Base-by-base conservation (phyloP, 495 filamentous ascomycete species). In the Apodospora peruviana region DNA sequence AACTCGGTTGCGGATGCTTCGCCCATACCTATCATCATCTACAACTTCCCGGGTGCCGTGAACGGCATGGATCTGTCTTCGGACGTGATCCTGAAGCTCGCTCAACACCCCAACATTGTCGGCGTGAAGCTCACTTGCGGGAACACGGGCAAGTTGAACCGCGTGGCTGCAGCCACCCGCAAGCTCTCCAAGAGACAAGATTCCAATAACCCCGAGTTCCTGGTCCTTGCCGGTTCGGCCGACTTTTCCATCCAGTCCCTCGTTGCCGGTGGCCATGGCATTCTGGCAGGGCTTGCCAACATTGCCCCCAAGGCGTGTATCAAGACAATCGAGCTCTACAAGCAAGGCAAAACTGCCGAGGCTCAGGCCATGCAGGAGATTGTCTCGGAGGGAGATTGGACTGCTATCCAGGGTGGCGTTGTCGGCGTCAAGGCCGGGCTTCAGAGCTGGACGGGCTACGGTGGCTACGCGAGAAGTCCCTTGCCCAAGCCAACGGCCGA, bases 121-220 rank as follows among this genome's bases (percentile, higher is more conserved):
- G 90, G 90, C 42, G 85, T 85, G 61, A 96, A 96, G 73, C 76
- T 95, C 43, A 96, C 90, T 4, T 96, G 90, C 65, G 90, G 89
- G 40, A 95, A 96, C 68, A 95, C 91, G 16, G 90, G 90, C 45
- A 96, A 96, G 67, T 75, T 96, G 43, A 83, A 81, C 57, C 81
- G 90, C 47, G 78, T 96, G 38, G 87, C 82, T 3, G 87, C 94
- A 44, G 80, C 82, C 45, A 88, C 93, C 60, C 79, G 84, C 40
- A 73, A 80, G 41, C 75, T 91, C 38, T 68, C 88, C 8, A 71
- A 83, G 80, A 43, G 83, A 78, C 53, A 90, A 86, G 77, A 82
- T 73, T 54, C 85, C 68, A 9, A 65, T 45, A 52, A 60, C 21
- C 71, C 67, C 4, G 71, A 75, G 12, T 93, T 91, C 73, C 68